phyloP scores from a whole-genome alignment of 2,329 filamentous ascomycete species.

The Niveomyces coronatus region DNA sequence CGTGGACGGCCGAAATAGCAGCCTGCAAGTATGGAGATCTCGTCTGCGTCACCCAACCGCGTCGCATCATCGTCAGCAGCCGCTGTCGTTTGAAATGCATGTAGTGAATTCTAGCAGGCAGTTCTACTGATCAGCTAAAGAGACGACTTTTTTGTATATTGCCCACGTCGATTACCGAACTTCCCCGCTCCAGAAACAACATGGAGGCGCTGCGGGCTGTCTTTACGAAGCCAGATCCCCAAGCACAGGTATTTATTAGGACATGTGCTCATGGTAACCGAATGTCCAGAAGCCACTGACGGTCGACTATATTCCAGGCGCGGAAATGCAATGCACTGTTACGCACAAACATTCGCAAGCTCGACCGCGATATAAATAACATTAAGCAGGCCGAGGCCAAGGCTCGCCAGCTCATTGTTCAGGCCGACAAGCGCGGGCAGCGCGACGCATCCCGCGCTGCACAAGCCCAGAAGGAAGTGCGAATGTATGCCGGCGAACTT shows the following conservation, averaged over 20 bases:
- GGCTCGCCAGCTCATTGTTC: constrained; percentile 74
- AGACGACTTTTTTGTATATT: no score
- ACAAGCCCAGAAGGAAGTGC: constrained; percentile 73
- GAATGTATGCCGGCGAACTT: constrained; percentile 80
- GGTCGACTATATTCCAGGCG: constrained; percentile 45
- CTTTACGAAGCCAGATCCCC: constrained; percentile 86
- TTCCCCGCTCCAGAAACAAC: constrained; percentile 18
- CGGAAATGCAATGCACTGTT: constrained; percentile 92
- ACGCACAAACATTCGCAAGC: constrained; percentile 79
- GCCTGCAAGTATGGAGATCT: no score
- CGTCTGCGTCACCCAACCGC: no score
- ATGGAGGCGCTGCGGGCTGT: constrained; percentile 86
- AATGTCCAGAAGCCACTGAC: background rate
- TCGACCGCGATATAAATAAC: constrained; percentile 82
- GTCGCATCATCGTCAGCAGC: no score
- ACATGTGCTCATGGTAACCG: background rate
- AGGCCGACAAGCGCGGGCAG: constrained; percentile 71
- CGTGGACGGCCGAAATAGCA: no score
- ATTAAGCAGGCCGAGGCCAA: constrained; percentile 73
- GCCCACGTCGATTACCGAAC: constrained; percentile 8
- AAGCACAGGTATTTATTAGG: constrained; percentile 62
- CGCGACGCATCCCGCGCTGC: constrained; percentile 67
- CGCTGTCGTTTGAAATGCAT: no score
- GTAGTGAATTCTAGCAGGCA: no score
- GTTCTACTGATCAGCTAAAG: no score